phyloP scores from a whole-genome alignment of 306 rosid genomes.

The Cucurbita ficifolia region DNA sequence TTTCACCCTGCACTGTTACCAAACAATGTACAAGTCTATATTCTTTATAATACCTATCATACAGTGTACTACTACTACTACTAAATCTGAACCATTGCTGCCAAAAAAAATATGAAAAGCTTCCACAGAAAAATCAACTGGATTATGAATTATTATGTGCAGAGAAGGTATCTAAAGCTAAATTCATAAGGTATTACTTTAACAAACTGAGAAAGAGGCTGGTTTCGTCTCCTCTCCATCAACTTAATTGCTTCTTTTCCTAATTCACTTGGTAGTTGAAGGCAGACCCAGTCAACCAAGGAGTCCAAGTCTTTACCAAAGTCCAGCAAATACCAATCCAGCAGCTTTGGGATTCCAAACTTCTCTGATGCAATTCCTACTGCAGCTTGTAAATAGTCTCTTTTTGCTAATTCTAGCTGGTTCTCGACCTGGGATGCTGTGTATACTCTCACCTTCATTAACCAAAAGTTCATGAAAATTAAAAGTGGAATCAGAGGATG shows the following conservation, averaged over 20 bases:
- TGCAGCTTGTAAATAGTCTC: slow-evolving; percentile 78
- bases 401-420: slow-evolving; percentile 73
- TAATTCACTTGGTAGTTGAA: slow-evolving; percentile 69
- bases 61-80: neutral
- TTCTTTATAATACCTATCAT: neutral
- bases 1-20: neutral
- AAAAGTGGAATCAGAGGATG: neutral
- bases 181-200: slow-evolving; percentile 77
- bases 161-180: slow-evolving; percentile 78
- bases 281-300: slow-evolving; percentile 85
- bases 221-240: slow-evolving; percentile 41
- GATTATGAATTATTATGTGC: slow-evolving; percentile 18
- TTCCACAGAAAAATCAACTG: neutral
- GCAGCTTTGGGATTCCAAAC: slow-evolving; percentile 62
- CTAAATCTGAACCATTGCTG: neutral
- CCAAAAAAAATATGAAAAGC: neutral
- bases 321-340: slow-evolving; percentile 79
- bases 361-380: slow-evolving; percentile 51
- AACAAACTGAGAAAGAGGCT: slow-evolving; percentile 54
- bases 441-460: slow-evolving; percentile 77
- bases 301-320: slow-evolving; percentile 90
- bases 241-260: slow-evolving; percentile 77
- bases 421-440: slow-evolving; percentile 77
- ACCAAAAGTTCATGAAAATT: slow-evolving; percentile 6
- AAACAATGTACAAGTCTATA: neutral